phyloP scores from a whole-genome alignment of 1,139 yeast species.

The Sugiyamaella pinicola region DNA sequence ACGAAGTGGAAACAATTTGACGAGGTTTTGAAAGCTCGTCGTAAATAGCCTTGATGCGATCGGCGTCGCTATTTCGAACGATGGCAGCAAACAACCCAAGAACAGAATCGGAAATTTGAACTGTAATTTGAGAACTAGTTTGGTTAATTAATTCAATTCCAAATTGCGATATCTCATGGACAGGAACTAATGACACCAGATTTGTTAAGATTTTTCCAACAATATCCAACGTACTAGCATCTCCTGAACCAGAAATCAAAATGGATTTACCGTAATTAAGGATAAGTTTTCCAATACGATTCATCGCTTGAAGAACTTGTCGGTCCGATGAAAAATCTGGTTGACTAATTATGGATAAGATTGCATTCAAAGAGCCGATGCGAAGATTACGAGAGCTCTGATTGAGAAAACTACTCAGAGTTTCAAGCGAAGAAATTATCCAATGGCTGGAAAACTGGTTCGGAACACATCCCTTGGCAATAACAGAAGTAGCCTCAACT shows the following conservation, averaged over 20 bases:
- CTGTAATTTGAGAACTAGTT: constrained; percentile 6
- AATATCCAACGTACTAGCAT: constrained; percentile 14
- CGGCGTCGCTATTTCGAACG: constrained; percentile 3
- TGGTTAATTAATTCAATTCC: constrained; percentile 9
- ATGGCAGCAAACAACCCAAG: constrained; percentile 7
- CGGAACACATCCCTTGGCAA: constrained; percentile 22
- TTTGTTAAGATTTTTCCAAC: constrained; percentile 12
- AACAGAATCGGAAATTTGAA: constrained; percentile 14
- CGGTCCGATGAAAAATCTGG: background rate
- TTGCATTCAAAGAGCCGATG: constrained; percentile 33
- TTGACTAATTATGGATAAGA: constrained; percentile 28
- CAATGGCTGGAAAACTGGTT: constrained; percentile 25
- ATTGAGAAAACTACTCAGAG: constrained; percentile 31
- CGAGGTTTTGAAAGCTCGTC: constrained; percentile 8
- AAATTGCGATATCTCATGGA: constrained; percentile 8
- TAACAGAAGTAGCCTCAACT: constrained; percentile 33
- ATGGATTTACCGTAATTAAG: constrained; percentile 9
- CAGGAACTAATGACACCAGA: constrained; percentile 3
- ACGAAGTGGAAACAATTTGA: background rate
- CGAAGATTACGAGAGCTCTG: constrained; percentile 36
- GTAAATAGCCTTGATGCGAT: constrained; percentile 7
- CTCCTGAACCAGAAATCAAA: constrained; percentile 4
- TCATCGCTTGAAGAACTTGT: background rate
- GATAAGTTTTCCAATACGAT: constrained; percentile 4
- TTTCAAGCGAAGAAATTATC: constrained; percentile 28